These are phyloP conservation scores for Eucalyptus coolabah DNA, from an alignment of 345 rosid species.

Conservation along the genomic window DNA sequence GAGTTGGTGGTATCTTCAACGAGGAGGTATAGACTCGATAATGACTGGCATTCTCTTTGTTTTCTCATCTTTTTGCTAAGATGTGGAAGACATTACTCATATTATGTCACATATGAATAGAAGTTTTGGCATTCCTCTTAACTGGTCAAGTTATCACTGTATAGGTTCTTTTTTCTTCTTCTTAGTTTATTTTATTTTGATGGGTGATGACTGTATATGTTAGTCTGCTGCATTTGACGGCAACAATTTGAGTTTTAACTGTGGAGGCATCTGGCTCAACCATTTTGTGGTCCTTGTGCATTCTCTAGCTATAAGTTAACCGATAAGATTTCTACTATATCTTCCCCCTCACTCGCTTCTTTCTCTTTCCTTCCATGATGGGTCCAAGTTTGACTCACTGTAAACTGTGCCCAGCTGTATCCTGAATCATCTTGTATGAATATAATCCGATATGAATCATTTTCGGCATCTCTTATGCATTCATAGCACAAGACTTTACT, in stretches of 20 bases:
- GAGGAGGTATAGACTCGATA: conserved; percentile 46
- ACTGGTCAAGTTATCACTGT: background rate
- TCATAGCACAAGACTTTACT: no score
- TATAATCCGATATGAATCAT: background rate
- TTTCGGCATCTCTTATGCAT: background rate
- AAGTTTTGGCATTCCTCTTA: background rate
- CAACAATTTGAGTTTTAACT: background rate
- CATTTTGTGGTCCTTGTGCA: background rate
- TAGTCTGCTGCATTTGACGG: background rate
- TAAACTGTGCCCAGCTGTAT: background rate
- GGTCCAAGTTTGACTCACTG: background rate
- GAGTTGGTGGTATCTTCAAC: conserved; percentile 88
- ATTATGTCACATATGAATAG: background rate
- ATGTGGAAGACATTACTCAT: background rate
- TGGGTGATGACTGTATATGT: background rate
- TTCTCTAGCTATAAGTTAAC: background rate
- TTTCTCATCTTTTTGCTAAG: background rate
- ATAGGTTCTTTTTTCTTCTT: background rate
- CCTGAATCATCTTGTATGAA: background rate
- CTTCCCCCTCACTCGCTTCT: background rate
- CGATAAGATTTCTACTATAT: background rate
- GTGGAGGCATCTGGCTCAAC: background rate
- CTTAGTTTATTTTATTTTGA: background rate
- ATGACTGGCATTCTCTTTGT: background rate
- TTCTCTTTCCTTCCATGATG: background rate